These are phyloP conservation scores for Bretziella fagacearum DNA, from an alignment of 2,329 filamentous ascomycete genomes.

Conservation along the genomic window DNA sequence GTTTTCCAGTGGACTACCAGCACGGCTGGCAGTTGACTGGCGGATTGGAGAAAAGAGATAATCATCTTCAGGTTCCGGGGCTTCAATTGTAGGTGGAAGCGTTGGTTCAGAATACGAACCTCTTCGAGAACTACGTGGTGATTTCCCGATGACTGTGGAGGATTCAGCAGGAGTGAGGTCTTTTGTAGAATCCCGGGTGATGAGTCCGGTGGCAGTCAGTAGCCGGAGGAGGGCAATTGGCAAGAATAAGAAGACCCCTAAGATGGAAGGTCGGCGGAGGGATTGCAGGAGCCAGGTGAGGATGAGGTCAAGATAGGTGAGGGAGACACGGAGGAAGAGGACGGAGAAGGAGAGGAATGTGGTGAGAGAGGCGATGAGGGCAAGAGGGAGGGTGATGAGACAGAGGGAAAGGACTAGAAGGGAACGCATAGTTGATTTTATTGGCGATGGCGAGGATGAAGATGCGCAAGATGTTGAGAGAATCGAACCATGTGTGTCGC, in stretches of 20 bases:
- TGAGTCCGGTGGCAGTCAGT: background rate
- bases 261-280: background rate
- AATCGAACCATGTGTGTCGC: too few relatives aligned
- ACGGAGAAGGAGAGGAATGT: slow-evolving; percentile 44
- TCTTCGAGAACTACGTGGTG: too few relatives aligned
- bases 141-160: background rate
- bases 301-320: slow-evolving; percentile 47
- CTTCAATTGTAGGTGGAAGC: background rate
- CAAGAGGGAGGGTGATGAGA: slow-evolving; percentile 44
- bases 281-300: slow-evolving; percentile 30
- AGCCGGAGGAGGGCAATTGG: background rate
- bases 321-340: slow-evolving; percentile 40
- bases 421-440: slow-evolving; percentile 23
- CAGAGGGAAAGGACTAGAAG: slow-evolving; percentile 46
- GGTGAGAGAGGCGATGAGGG: slow-evolving; percentile 45
- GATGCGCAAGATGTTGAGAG: too few relatives aligned
- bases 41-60: too few relatives aligned
- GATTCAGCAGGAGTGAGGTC: background rate
- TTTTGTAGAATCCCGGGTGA: background rate
- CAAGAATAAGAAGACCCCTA: background rate
- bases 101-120: too few relatives aligned
- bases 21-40: too few relatives aligned
- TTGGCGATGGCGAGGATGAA: too few relatives aligned
- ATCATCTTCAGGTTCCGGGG: background rate
- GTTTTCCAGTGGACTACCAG: background rate